Conservation (phyloP, 1,139 yeast species). For the Zygosaccharomyces sapae region DNA sequence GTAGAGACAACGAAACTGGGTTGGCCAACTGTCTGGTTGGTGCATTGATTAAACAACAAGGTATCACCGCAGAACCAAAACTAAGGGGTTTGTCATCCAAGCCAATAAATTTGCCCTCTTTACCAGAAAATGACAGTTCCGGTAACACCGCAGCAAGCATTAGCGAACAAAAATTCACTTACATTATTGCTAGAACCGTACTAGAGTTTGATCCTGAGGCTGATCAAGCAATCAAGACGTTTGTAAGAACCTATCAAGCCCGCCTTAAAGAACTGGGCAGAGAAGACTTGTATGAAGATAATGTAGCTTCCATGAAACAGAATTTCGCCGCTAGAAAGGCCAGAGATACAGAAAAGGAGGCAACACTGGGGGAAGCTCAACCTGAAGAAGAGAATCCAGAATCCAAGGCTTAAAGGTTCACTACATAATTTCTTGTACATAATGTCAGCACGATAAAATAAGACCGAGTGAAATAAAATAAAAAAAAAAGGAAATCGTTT, state of each 20-base stretch:
- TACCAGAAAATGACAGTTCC: constrained; percentile 11
- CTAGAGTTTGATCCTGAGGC: constrained; percentile 23
- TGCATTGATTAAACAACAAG: constrained; percentile 24
- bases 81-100: constrained; percentile 7
- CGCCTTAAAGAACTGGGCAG: constrained; percentile 12
- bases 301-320: constrained; percentile 11
- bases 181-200: constrained; percentile 27
- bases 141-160: constrained; percentile 20
- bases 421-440: not conserved
- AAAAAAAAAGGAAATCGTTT: not conserved
- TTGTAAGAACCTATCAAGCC: constrained; percentile 23
- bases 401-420: not conserved
- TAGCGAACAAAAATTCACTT: constrained; percentile 21
- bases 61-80: constrained; percentile 8
- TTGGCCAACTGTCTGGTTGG: constrained; percentile 23
- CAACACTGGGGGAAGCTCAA: not conserved
- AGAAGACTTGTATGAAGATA: constrained; percentile 25
- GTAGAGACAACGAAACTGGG: constrained; percentile 24
- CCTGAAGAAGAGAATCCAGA: not conserved
- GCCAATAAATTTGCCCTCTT: constrained; percentile 8
- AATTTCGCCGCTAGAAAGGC: constrained; percentile 8
- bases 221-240: constrained; percentile 23
- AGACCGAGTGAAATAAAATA: not conserved
- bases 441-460: not conserved
- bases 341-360: constrained; percentile 12